Evolutionary conservation across 2,329 filamentous ascomycete species (phyloP).

Genomic region (Colletotrichum somersetense): DNA sequence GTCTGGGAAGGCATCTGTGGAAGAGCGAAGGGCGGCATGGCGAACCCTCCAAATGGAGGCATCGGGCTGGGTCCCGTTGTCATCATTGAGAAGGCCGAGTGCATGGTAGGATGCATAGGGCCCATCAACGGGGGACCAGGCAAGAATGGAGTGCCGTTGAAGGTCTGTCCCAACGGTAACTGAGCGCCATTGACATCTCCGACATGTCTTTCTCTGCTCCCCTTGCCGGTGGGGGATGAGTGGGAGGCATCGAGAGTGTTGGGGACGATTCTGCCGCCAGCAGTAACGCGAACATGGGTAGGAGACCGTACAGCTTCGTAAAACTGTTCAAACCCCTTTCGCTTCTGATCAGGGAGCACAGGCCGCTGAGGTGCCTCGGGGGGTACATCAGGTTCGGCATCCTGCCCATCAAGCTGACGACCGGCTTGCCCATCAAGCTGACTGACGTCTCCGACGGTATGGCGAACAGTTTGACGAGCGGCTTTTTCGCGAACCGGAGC

Average conservation of each 20-base stretch:
- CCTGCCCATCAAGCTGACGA: conserved; percentile 56
- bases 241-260: conserved; percentile 66
- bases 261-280: conserved; percentile 75
- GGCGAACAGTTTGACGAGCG: conserved; percentile 1
- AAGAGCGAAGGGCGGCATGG: conserved; percentile 16
- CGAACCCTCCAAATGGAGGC: conserved; percentile 26
- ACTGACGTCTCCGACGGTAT: conserved; percentile 7
- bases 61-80: conserved; percentile 28
- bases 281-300: conserved; percentile 75
- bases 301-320: conserved; percentile 77
- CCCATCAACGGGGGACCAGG: conserved; percentile 29
- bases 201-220: conserved; percentile 56
- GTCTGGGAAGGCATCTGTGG: conserved; percentile 11
- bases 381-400: conserved; percentile 48
- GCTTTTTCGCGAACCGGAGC: conserved; percentile 2
- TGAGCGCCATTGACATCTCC: conserved; percentile 46
- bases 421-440: conserved; percentile 36
- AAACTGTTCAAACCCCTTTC: conserved; percentile 76
- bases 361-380: conserved; percentile 41
- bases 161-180: conserved; percentile 45
- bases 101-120: conserved; percentile 32
- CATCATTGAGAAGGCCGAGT: conserved; percentile 23
- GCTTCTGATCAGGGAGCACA: conserved; percentile 61
- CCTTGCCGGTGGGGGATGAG: conserved; percentile 65
- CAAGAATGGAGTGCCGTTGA: conserved; percentile 38